Evolutionary conservation across 441 rosid genomes (phyloP).

Genomic region (Bruguiera hainesii): DNA sequence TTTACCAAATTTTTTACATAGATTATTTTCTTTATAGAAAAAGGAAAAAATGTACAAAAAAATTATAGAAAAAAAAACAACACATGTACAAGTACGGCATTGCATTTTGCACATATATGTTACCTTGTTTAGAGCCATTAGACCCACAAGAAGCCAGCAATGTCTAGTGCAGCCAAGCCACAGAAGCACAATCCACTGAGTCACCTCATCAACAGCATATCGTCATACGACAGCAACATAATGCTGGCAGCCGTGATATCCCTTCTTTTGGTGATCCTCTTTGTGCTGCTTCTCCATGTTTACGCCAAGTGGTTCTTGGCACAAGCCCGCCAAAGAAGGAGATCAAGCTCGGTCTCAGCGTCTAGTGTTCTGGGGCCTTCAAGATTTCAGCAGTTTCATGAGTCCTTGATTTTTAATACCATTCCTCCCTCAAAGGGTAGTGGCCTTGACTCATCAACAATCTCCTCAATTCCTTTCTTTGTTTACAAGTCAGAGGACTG

Average conservation of each 20-base stretch:
- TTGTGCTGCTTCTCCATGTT: slow-evolving; percentile 75
- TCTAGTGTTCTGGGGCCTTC: slow-evolving; percentile 26
- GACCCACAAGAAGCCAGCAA: slow-evolving; percentile 1
- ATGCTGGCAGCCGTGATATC: slow-evolving; percentile 65
- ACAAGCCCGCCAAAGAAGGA: slow-evolving; percentile 30
- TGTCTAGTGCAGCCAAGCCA: slow-evolving; percentile 19
- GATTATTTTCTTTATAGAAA: too few species aligned
- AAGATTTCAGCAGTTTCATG: slow-evolving; percentile 31
- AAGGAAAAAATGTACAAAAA: too few species aligned
- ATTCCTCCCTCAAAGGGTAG: slow-evolving; percentile 22
- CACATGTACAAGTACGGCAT: too few species aligned
- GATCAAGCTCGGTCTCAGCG: slow-evolving; percentile 23
- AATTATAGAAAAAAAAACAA: too few species aligned
- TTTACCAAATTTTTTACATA: too few species aligned
- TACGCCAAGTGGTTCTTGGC: slow-evolving; percentile 70
- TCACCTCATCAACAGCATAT: slow-evolving; percentile 37
- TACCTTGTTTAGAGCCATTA: too few species aligned
- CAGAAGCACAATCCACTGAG: slow-evolving; percentile 20
- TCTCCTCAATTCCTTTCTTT: slow-evolving; percentile 69
- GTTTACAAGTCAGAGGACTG: slow-evolving; percentile 31
- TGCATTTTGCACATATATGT: too few species aligned
- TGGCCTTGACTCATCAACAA: slow-evolving; percentile 57
- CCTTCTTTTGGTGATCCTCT: slow-evolving; percentile 68
- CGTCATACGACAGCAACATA: slow-evolving; percentile 64
- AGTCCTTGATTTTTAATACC: slow-evolving; percentile 27